Evolutionary conservation across 176 grass and related monocot species (phyloP), one percentile per base, ranked within the genome.

Genomic region (Chloris gayana): DNA sequence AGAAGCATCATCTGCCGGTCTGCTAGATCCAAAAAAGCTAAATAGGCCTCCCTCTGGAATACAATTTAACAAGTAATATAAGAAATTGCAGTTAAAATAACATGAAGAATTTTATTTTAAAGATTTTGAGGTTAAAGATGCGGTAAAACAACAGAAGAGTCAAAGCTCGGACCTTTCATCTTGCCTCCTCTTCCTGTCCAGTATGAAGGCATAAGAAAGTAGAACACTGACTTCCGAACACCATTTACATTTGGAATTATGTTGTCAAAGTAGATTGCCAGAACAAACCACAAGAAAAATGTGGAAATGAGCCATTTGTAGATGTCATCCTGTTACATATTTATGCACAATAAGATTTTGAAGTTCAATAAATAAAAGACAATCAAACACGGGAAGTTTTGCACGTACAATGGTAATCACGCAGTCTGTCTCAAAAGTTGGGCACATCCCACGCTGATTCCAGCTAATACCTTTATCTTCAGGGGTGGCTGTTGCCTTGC

Each of bases 211-310:
- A 77, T 93, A 73, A 98, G 85, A 91, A 98, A 98, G 76, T 98
- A 95, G 67, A 95, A 91, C 18, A 89, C 22, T n/a, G 90, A 89
- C 86, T 95, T 98, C 67, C 96, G 85, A 74, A 98, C 96, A 72
- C 96, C 96, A 39, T 84, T 89, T 29, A 87, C 85, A 85, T 98
- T 98, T 73, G 90, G 96, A 84, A 98, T 89, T 89, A 93, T 91
- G 74, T 98, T 98, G 86, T 98, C 90, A 9, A 93, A 95, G 82
- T 95, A 98, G 62, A 98, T 98, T 0, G 96, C 96, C 67, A 98
- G 84, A 51, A 91, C 42, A 75, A 98, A 93, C 96, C 92, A 98
- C 58, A 98, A 63, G 81, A 95, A 88, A 89, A 95, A 98, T 78
- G 96, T 98, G 39, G 95, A 93, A 56, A 95, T 79, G 63, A 98